Base-by-base conservation (phyloP, 169 alveolate species). In the Eimeria brunetti region DNA sequence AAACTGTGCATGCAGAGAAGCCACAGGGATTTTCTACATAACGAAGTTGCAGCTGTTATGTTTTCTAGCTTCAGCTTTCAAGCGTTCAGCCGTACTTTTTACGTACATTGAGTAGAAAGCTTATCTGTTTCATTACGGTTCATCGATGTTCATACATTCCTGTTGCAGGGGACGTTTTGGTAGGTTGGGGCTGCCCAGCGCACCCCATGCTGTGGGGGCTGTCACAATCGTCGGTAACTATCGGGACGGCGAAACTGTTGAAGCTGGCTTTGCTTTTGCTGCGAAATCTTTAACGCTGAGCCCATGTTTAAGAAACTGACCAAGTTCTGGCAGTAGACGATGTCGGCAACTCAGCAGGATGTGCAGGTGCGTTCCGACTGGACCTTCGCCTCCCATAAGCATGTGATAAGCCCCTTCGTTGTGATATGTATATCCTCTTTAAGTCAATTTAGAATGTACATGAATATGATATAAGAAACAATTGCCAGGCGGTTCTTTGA, bases 161-260 rank as follows among this genome's bases (percentile, higher is more conserved):
- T 64, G 11, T n/a, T n/a, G 18, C 41, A n/a, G 75, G n/a, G 16
- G 36, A 24, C 16, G 75, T n/a, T 27, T n/a, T 38, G 4, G 73
- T 73, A 41, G 56, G 56, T 58, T 84, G 91, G 91, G 91, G 91
- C 91, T 84, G 91, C 75, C 9, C 51, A 33, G 76, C 75, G 91
- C 91, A 58, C 91, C 91, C 75, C 56, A 9, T 30, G 91, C 91
- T 84, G 91, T 84, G 91, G 91, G 91, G 91, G 91, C 91, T 84
- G 73, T 69, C 60, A 84, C 91, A 84, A 33, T 69, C 60, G 44
- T 8, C 56, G 41, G 73, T 38, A 58, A 30, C 53, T 22, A 22
- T 30, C 27, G 91, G 51, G 33, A 22, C 38, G 27, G 41, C 3
- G 30, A 36, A 49, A 56, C 60, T 41, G 33, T 14, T 44, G 67